Conservation (phyloP, 1,139 yeast species). For the Protomyces pachydermus region DNA sequence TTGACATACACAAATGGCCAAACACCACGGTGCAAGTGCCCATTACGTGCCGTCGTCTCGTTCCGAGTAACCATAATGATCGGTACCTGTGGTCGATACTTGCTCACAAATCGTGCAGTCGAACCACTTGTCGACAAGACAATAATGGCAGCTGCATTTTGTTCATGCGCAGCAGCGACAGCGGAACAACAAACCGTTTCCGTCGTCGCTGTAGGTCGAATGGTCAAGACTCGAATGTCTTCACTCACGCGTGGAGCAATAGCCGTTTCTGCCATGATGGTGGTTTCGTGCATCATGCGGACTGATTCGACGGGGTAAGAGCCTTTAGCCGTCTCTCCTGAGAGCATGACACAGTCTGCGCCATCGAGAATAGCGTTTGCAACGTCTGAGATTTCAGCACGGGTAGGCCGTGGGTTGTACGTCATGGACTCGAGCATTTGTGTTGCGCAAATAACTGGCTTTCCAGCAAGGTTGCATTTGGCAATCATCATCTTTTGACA, state of each 20-base stretch:
- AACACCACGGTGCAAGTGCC: slow-evolving; percentile 97
- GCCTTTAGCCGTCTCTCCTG: slow-evolving; percentile 99
- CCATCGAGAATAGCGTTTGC: slow-evolving; percentile 99
- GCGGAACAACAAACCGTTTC: slow-evolving; percentile 98
- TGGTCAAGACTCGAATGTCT: slow-evolving; percentile 68
- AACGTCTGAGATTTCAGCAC: slow-evolving; percentile 99
- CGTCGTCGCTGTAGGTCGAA: slow-evolving; percentile 85
- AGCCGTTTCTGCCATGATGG: slow-evolving; percentile 94
- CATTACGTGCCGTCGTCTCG: slow-evolving; percentile 84
- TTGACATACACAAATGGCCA: slow-evolving; percentile 83
- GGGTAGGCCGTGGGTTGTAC: slow-evolving; percentile 98
- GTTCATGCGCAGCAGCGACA: slow-evolving; percentile 93
- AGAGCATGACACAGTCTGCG: slow-evolving; percentile 93
- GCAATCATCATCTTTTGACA: slow-evolving; percentile 99
- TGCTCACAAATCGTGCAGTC: slow-evolving; percentile 92
- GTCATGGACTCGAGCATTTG: slow-evolving; percentile 99
- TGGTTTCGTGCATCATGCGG: slow-evolving; percentile 97
- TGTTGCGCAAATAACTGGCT: slow-evolving; percentile 99
- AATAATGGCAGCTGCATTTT: slow-evolving; percentile 92
- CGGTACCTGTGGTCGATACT: slow-evolving; percentile 97
- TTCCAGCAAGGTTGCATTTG: slow-evolving; percentile 97
- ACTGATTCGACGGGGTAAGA: slow-evolving; percentile 96
- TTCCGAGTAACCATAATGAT: slow-evolving; percentile 97
- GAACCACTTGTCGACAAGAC: slow-evolving; percentile 85
- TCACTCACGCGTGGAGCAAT: slow-evolving; percentile 81